Base-by-base conservation (phyloP, 2,329 filamentous ascomycete genomes). In the Aspergillus niger region DNA sequence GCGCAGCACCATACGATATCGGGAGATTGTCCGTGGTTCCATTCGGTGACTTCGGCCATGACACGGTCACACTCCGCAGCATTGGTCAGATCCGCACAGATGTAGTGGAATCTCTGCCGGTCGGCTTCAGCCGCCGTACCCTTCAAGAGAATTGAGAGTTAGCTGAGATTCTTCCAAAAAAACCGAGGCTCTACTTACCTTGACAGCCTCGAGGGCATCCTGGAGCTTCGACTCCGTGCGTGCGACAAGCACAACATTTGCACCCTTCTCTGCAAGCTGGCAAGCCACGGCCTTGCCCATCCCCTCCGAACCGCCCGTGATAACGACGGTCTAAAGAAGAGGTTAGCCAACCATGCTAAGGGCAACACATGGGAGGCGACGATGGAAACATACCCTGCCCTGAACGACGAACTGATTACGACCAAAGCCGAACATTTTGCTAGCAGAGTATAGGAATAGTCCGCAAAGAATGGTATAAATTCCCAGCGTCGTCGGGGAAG, bases 1-100 rank as follows among this genome's bases (percentile, higher is more conserved):
- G 94, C 94, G 54, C 92, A 85, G 73, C 91, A 93, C 92, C 95
- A 98, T 36, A 98, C 90, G 59, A 97, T 83, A 73, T 98, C 94
- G 0, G 91, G 91, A 28, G 88, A 76, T 24, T 80, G 75, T 57
- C 85, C 87, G 65, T 87, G 80, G 79, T 97, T 97, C 92, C 92
- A 97, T 22, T 81, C 77, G 2, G 85, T 90, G 50, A 89, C 89
- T 74, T 96, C 87, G 39, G 82, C 80, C 55, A 98, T 79, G 41
- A 97, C 81, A 43, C 86, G 81, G 3, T 81, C 80, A 54, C 91
- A 91, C 71, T 93, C 93, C 60, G 85, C 81, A 55, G 87, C 80
- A 58, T 84, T 79, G 13, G 89, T 88, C 36, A 97, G 86, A 76
- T 99, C 94, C 65, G 92, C 92, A 65, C 88, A 86, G 73, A 98